Conservation (phyloP, 352 stramenopile genomes). For the Pilasporangium apinafurcum region DNA sequence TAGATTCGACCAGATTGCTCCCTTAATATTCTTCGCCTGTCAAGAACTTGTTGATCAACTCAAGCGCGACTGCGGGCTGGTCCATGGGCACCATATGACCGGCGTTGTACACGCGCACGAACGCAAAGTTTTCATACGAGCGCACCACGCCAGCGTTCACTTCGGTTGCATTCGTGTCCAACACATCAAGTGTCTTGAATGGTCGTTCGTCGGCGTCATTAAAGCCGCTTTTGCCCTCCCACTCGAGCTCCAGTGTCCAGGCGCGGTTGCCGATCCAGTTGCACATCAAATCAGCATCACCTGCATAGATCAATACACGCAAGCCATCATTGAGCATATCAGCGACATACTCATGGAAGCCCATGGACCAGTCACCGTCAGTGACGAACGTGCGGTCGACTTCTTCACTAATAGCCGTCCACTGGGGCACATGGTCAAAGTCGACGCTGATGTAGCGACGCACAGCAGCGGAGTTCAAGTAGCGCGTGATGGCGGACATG, state of each 20-base stretch:
- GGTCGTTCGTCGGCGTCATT: constrained; percentile 11
- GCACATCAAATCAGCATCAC: constrained; percentile 92
- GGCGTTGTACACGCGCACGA: constrained; percentile 41
- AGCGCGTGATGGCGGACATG: not conserved
- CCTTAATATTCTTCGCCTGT: constrained; percentile 15
- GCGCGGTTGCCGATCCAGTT: constrained; percentile 92
- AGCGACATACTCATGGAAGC: constrained; percentile 58
- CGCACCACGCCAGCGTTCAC: constrained; percentile 24
- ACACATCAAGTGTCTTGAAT: constrained; percentile 17
- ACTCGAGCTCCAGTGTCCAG: constrained; percentile 85
- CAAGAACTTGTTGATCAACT: constrained; percentile 54
- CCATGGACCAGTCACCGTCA: constrained; percentile 90
- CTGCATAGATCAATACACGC: constrained; percentile 87
- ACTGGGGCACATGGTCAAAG: constrained; percentile 33
- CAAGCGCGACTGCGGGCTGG: constrained; percentile 27
- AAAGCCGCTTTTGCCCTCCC: constrained; percentile 76
- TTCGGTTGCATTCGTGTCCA: constrained; percentile 5
- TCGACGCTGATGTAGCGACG: constrained; percentile 12
- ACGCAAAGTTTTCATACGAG: constrained; percentile 34
- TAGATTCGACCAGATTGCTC: too few relatives aligned
- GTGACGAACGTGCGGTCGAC: constrained; percentile 84
- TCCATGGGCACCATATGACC: constrained; percentile 55
- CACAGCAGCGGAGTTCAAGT: not conserved
- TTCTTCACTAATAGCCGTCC: constrained; percentile 90
- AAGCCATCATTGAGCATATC: constrained; percentile 54